A percentile compares a stretch with the other conserved stretches of the same genome.
Conservation (phyloP, 1,284 basidiomycete species). For the Meira miltonrushii region DNA sequence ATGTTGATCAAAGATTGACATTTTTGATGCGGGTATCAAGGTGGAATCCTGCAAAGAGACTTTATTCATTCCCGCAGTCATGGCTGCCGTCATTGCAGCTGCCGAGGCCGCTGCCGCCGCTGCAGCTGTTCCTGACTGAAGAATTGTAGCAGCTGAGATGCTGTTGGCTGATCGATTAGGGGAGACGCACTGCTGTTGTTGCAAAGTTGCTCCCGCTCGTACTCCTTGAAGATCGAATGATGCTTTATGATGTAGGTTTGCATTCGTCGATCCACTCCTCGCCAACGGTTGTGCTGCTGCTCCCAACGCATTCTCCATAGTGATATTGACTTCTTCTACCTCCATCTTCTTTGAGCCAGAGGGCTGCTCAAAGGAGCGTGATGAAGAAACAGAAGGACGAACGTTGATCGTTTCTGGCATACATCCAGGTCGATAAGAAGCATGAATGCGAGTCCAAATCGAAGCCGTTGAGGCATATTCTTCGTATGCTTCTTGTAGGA, state of each 20-base stretch:
- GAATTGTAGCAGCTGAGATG: no score
- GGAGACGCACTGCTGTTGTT: no score
- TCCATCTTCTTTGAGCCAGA: no score
- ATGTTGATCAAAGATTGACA: not conserved
- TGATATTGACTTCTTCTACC: not conserved
- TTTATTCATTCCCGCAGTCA: not conserved
- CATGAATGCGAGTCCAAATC: slow-evolving; percentile 11
- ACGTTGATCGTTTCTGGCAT: not conserved
- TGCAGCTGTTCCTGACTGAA: not conserved
- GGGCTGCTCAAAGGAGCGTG: not conserved
- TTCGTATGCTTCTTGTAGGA: slow-evolving; percentile 63
- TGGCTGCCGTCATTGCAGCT: not conserved
- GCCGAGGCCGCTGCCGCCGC: not conserved
- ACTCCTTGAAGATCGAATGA: not conserved
- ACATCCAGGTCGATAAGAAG: not conserved
- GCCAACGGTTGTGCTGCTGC: not conserved
- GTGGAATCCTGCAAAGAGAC: not conserved
- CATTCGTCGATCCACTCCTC: not conserved
- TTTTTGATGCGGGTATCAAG: not conserved
- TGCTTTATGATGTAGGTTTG: not conserved
- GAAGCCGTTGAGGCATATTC: slow-evolving; percentile 11
- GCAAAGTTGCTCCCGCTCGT: no score
- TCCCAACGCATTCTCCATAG: not conserved
- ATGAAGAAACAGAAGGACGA: not conserved
- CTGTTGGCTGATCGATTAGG: no score